phyloP scores from a whole-genome alignment of 2,329 filamentous ascomycete species.

The Tricladium varicosporioides region DNA sequence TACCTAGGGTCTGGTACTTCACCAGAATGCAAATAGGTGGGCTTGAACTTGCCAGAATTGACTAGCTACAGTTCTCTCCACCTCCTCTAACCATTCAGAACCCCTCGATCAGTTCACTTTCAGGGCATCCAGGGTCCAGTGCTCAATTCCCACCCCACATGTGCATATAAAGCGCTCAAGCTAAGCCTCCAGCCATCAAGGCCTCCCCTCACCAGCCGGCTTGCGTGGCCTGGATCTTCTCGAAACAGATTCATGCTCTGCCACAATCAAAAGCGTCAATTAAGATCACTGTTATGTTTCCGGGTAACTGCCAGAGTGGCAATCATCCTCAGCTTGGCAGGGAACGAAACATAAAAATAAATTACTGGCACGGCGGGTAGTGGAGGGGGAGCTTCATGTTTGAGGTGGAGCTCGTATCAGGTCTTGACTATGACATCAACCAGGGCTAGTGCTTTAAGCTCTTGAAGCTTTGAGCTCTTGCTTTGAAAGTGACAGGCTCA shows the following conservation, averaged over 20 bases:
- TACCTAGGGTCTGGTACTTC: background rate
- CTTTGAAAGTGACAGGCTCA: no score
- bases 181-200: background rate
- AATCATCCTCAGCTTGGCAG: background rate
- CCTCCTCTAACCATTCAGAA: slow-evolving; percentile 4
- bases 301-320: background rate
- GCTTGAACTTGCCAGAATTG: background rate
- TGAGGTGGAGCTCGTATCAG: background rate
- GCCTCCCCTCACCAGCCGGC: background rate
- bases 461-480: no score
- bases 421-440: background rate
- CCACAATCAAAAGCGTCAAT: background rate
- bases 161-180: background rate
- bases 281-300: background rate
- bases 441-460: no score
- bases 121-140: slow-evolving; percentile 1
- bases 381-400: background rate
- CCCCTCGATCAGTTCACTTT: background rate
- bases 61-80: background rate
- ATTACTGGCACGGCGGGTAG: background rate
- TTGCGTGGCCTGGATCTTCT: slow-evolving; percentile 6
- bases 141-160: background rate
- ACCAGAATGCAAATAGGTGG: background rate
- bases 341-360: background rate
- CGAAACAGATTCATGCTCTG: background rate